Percentiles rank a stretch among this genome's conserved stretches.
Evolutionary conservation across 176 grass and related monocot species (phyloP).

Genomic region (Juncus inflexus): DNA sequence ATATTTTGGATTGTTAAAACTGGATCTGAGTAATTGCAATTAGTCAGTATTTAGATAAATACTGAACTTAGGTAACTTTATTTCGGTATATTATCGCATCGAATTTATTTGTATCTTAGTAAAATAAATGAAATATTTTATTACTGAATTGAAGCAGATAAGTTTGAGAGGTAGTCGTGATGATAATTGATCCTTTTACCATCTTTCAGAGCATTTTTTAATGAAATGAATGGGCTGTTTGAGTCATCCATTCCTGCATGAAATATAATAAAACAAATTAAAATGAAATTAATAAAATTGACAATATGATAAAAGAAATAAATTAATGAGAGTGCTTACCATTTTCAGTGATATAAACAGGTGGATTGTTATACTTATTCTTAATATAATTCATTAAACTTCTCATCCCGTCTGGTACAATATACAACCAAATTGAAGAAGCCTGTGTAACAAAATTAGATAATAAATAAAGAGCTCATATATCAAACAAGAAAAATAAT

Average conservation of each 20-base stretch:
- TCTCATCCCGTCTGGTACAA: conserved; percentile 75
- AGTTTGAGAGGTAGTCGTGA: conserved; percentile 61
- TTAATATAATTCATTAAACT: conserved; percentile 94
- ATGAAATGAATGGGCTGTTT: conserved; percentile 60
- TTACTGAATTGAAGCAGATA: conserved; percentile 72
- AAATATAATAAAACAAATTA: neutral
- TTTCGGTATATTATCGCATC: neutral
- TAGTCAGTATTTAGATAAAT: neutral
- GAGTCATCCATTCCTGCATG: conserved; percentile 72
- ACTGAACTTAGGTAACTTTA: too few relatives aligned
- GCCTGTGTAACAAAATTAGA: conserved; percentile 34
- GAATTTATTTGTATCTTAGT: neutral
- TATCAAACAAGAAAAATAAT: neutral
- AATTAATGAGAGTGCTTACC: conserved; percentile 22
- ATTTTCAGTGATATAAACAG: conserved; percentile 86
- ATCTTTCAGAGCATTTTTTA: conserved; percentile 75
- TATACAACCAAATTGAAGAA: conserved; percentile 80
- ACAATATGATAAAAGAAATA: too few relatives aligned
- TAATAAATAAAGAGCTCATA: neutral
- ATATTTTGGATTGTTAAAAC: neutral
- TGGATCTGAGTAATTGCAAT: neutral
- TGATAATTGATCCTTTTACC: conserved; percentile 81
- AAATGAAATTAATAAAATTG: neutral
- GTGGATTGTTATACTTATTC: conserved; percentile 63
- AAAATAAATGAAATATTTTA: neutral